Base-by-base conservation (phyloP, 2,329 filamentous ascomycete species). In the Diaporthe sp. region DNA sequence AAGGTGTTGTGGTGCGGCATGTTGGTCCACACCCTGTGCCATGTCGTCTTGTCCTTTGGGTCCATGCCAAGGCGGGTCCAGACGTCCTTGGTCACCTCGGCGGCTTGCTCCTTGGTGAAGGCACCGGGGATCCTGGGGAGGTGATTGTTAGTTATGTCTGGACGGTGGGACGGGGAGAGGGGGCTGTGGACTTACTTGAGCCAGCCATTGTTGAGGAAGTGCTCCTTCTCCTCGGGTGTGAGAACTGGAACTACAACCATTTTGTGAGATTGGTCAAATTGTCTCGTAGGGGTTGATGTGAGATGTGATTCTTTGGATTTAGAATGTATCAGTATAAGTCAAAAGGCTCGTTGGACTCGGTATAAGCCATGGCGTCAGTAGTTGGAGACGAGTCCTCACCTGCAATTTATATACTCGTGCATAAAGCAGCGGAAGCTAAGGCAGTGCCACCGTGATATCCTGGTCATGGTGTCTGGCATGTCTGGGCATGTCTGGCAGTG, bases 1-100 rank as follows among this genome's bases (percentile, higher is more conserved):
- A 92, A 90, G 44, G 83, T 81, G n/a, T 84, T 85, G 82, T 92
- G 91, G 37, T 83, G 84, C 0, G 91, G 91, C 92, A 94, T 93
- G 84, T 94, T 91, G 73, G 86, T 90, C 61, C 90, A 87, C 78
- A 90, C 88, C 2, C 84, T 84, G n/a, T 85, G 87, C 92, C 93
- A 94, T 44, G 92, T 94, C 2, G 87, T 86, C 80, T 90, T 90
- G 82, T 94, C 91, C 4, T 87, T 86, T 0, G 91, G 88, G 61
- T 89, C 88, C 88, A 93, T 92, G 37, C 91, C 92, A 7, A 94
- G 87, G 13, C 92, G 87, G 0, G 88, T 90, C 92, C 92, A 94
- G 49, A 94, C 87, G 72, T 86, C 83, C 2, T 84, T 74, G 28
- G 79, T 85, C 34, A 85, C 77, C 28, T 77, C 71, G 7, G 81